Evolutionary conservation across 2,329 filamentous ascomycete genomes (phyloP), one percentile per base, ranked within the genome.

Genomic region (Thielaviopsis euricoi): DNA sequence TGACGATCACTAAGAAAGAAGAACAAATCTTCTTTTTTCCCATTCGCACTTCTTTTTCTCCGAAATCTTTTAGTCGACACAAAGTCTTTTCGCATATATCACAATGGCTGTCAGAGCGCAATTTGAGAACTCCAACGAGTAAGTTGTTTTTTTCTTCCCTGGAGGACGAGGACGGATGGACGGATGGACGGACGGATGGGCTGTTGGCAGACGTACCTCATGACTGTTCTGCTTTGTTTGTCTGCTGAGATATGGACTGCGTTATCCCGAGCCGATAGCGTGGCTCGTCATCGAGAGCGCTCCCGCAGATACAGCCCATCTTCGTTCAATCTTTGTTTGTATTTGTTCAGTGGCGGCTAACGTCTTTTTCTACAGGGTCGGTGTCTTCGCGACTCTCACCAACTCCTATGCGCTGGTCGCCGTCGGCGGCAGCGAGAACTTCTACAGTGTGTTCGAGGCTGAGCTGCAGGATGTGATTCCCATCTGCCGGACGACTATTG

Each of bases 391-490:
- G 61, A 95, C 89, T 62, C 86, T 98, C 70, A 98, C 93, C 65
- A 98, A 98, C 75, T 91, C 89, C 61, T 98, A 95, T 73, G 89
- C 90, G 66, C 80, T 98, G 66, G 89, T 96, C 66, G 90, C 91
- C 63, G 82, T 95, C 64, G 93, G 93, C 68, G 90, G 88, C 66
- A 95, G 89, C 68, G 90, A 96, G 78, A 97, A 97, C 81, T 98
- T 98, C 74, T 97, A 97, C 83, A 89, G 88, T 77, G 82, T 97
- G 70, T 97, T 98, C 75, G 93, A 98, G 78, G 85, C 91, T 62
- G 93, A 98, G 76, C 80, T 98, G 62, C 89, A 95, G 77, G 93
- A 97, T 76, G 83, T 96, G 62, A 91, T 98, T 66, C 93, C 93
- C 65, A 96, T 96, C 71, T 93, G 89, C 73, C 88, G 93, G 74